Base-by-base conservation (phyloP, 202 grass and related monocot genomes). In the Dendrocalamus latiflorus region DNA sequence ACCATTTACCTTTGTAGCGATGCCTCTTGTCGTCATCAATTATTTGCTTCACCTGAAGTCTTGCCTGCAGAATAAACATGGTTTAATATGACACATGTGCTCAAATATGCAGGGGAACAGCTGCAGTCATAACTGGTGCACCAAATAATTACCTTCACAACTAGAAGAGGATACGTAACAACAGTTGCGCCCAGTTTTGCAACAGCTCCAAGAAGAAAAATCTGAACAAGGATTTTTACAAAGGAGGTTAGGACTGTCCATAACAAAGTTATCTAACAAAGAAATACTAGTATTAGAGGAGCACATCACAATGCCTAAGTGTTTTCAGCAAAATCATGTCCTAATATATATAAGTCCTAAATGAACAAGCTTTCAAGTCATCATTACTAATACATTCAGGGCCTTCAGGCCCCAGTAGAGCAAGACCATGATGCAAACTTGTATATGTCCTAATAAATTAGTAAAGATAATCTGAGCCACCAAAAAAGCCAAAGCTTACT, bases 171-270 rank as follows among this genome's bases (percentile, higher is more conserved):
- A 80, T 98, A 98, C 53, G 96, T 98, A 79, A 90, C 83, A 44
- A 92, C 80, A 58, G 96, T 98, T 64, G 93, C 96, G 18, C 96
- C 96, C 49, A 98, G 87, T 82, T 98, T 98, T 48, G 96, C 93
- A 90, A 93, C 44, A 45, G 96, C 96, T 17, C 96, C n/a, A n/a
- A n/a, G n/a, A n/a, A n/a, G n/a, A n/a, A n/a, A n/a, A n/a, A n/a
- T n/a, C n/a, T n/a, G n/a, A 83, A 68, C 54, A 75, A 59, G 30
- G 55, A 81, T 90, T 77, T 85, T 81, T 73, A 41, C 4, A 26
- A 72, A 66, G n/a, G 70, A 89, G 18, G 75, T 85, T 45, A 85
- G 41, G 41, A 69, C 50, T 83, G 38, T 68, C 20, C 47, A 64
- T 49, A 43, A 56, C 18, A 81, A 43, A 69, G 28, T 70, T 53